Evolutionary conservation across 2,329 filamentous ascomycete genomes (phyloP), one percentile per base, ranked within the genome.

Genomic region (Fusarium secorum): DNA sequence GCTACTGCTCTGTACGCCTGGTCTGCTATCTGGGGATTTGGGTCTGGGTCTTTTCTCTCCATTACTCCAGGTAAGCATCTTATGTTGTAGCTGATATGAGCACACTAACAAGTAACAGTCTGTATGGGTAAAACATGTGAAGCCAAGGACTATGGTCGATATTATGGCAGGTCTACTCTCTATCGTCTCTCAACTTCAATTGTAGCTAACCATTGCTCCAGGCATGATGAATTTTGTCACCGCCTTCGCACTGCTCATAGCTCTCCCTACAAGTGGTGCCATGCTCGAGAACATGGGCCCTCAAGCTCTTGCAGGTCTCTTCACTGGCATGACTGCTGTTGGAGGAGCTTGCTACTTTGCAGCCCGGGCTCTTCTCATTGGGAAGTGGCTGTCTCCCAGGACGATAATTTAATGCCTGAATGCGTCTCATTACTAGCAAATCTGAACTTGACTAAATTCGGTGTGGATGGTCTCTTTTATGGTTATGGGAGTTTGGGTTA

Each of bases 191-290:
- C 26, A 14, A 26, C 26, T 10, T 38, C 32, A 30, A n/a, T 22
- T 10, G 8, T 7, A n/a, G 22, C 60, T 70, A 44, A 76, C 33
- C 35, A 32, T 4, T 11, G 17, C 11, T 20, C 53, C 79, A 76
- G 83, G 85, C 1, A 85, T 85, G 0, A 79, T 83, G 61, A 85
- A 85, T 65, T 82, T 80, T 28, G 76, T 86, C 14, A 82, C 82
- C 11, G 80, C 81, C 9, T 84, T 86, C 45, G 80, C 83, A 0
- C 79, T 84, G 0, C 70, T 86, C 20, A 68, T 86, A 7, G 81
- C 83, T 1, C 81, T 85, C 0, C 85, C 85, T 0, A 76, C 84
- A 6, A 82, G 83, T 17, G 84, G 84, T 7, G 77, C 83, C 55
- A 76, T 86, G 74, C 76, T 86, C 5, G 79, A 85, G 51, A 78